Evolutionary conservation across 768 basidiomycete species (phyloP).

Genomic region (Suillus placidus): DNA sequence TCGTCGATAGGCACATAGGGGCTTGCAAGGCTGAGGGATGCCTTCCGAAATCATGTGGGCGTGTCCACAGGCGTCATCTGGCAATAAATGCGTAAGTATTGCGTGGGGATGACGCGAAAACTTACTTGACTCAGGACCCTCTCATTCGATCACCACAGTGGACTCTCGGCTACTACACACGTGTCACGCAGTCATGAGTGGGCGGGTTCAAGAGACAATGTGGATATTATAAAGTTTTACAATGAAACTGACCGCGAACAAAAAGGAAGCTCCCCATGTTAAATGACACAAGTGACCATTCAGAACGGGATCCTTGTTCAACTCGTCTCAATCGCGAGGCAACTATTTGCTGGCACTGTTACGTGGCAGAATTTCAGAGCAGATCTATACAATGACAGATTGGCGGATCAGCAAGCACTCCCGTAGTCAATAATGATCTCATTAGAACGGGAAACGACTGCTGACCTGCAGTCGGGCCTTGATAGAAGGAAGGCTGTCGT

Average conservation of each 20-base stretch:
- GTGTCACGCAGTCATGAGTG: background rate
- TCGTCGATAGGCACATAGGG: conserved; percentile 1
- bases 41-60: conserved; percentile 60
- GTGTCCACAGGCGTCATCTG: conserved; percentile 75
- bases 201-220: background rate
- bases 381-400: background rate
- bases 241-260: background rate
- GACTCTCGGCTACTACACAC: conserved; percentile 43
- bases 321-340: background rate
- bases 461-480: background rate
- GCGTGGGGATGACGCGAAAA: background rate
- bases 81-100: background rate
- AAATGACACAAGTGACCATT: background rate
- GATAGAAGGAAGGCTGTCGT: background rate
- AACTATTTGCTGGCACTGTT: background rate
- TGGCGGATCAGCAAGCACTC: background rate
- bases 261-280: background rate
- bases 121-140: conserved; percentile 39
- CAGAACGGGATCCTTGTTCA: background rate
- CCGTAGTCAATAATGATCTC: background rate
- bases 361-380: background rate
- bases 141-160: conserved; percentile 64
- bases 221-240: background rate
- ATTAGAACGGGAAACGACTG: background rate
- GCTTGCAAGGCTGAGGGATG: conserved; percentile 72